Percentiles rank a stretch among this genome's conserved stretches.
phyloP scores from a whole-genome alignment of 345 rosid genomes.

The Salix viminalis region DNA sequence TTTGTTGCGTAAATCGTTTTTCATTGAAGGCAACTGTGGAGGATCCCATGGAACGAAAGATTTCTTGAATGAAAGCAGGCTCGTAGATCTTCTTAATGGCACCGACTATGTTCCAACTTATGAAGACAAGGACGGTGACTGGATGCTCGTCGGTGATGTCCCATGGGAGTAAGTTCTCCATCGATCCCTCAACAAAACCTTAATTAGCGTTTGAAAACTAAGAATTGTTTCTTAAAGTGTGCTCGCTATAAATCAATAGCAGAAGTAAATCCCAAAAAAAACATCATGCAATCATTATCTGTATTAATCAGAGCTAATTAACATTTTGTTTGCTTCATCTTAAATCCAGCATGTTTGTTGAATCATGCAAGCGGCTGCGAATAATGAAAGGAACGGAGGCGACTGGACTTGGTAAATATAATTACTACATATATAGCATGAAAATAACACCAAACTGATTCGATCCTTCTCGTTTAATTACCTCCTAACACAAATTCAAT shows the following conservation, averaged over 20 bases:
- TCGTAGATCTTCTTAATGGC: constrained; percentile 57
- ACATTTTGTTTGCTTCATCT: neutral
- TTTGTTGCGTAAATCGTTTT: neutral
- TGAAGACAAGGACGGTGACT: constrained; percentile 93
- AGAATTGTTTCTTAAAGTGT: no score
- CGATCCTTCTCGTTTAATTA: neutral
- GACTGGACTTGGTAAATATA: constrained; percentile 60
- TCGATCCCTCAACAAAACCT: neutral
- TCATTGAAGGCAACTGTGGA: constrained; percentile 52
- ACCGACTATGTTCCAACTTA: constrained; percentile 85
- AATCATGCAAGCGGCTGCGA: constrained; percentile 82
- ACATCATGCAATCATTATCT: neutral
- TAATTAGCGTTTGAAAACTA: neutral
- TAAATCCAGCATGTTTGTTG: constrained; percentile 72
- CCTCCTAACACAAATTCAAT: neutral
- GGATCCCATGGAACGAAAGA: constrained; percentile 83
- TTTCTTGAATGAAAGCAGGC: constrained; percentile 69
- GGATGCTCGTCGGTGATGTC: constrained; percentile 97
- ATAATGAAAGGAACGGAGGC: constrained; percentile 88
- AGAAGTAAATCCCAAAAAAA: neutral
- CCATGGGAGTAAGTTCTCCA: constrained; percentile 73
- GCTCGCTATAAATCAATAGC: no score
- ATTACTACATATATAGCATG: no score
- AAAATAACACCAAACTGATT: no score
- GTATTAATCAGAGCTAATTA: neutral